Evolutionary conservation across 345 rosid species (phyloP).

Genomic region (Populus tremula): DNA sequence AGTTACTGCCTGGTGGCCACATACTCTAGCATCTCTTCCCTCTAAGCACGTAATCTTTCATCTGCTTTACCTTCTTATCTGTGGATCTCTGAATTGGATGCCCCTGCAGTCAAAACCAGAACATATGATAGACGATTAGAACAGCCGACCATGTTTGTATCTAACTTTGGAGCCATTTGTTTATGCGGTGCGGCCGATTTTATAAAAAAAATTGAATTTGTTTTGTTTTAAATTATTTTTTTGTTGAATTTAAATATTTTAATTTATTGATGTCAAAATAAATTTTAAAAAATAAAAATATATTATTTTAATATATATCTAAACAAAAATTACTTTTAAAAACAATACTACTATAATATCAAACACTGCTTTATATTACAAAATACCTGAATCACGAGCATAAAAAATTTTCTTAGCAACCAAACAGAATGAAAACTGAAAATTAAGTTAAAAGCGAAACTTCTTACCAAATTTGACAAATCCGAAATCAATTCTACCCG

Average conservation of each 20-base stretch:
- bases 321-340: too few relatives aligned
- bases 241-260: too few relatives aligned
- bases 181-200: too few relatives aligned
- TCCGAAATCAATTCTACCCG: conserved; percentile 63
- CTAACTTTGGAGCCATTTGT: too few relatives aligned
- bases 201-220: too few relatives aligned
- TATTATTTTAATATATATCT: too few relatives aligned
- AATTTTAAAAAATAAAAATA: too few relatives aligned
- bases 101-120: conserved; percentile 39
- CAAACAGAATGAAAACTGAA: conserved; percentile 2
- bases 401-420: conserved; percentile 1
- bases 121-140: background rate
- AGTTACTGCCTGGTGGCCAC: conserved; percentile 61
- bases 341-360: too few relatives aligned
- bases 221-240: too few relatives aligned
- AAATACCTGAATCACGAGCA: background rate
- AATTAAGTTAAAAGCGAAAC: conserved; percentile 1
- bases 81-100: conserved; percentile 22
- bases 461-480: conserved; percentile 54
- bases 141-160: background rate
- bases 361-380: background rate
- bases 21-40: conserved; percentile 67
- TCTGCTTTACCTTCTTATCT: conserved; percentile 63
- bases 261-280: too few relatives aligned
- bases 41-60: conserved; percentile 78